These are phyloP conservation scores for Marasmius sp. DNA, from an alignment of 1,284 basidiomycete genomes.

Conservation along the genomic window DNA sequence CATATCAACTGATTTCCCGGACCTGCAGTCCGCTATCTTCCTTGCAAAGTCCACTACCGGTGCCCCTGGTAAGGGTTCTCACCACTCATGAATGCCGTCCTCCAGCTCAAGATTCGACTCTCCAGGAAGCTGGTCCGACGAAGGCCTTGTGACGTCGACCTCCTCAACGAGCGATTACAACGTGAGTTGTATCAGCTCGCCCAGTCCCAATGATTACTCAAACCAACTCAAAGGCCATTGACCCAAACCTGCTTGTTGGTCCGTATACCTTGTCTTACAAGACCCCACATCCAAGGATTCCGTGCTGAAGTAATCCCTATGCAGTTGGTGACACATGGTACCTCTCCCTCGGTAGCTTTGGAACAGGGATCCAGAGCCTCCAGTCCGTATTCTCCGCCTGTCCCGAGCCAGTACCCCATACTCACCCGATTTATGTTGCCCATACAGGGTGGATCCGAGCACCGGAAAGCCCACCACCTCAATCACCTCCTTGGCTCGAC, in stretches of 20 bases:
- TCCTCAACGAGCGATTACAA: slow-evolving; percentile 44
- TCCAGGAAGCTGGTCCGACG: slow-evolving; percentile 43
- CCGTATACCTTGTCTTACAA: not conserved
- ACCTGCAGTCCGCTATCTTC: slow-evolving; percentile 45
- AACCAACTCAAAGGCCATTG: slow-evolving; percentile 37
- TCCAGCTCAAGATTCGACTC: not conserved
- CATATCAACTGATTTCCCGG: not conserved
- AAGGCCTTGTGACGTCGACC: slow-evolving; percentile 51
- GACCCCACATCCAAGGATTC: not conserved
- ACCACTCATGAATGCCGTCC: not conserved
- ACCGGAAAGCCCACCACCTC: slow-evolving; percentile 43
- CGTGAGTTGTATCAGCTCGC: slow-evolving; percentile 27
- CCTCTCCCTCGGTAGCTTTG: slow-evolving; percentile 51
- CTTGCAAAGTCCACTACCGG: slow-evolving; percentile 48
- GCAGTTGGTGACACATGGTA: slow-evolving; percentile 40
- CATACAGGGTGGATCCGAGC: slow-evolving; percentile 31
- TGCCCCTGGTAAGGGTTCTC: slow-evolving; percentile 30
- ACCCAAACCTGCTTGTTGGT: slow-evolving; percentile 45
- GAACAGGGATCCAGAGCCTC: slow-evolving; percentile 47
- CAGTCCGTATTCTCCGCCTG: slow-evolving; percentile 22
- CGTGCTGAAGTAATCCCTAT: not conserved
- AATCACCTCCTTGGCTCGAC: slow-evolving; percentile 44
- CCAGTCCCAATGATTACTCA: not conserved
- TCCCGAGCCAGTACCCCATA: not conserved
- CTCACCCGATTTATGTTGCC: not conserved